Evolutionary conservation across 192 early-diverging fungal genomes (phyloP), one percentile per base, ranked within the genome.

Genomic region (Jimgerdemannia flammicorona): DNA sequence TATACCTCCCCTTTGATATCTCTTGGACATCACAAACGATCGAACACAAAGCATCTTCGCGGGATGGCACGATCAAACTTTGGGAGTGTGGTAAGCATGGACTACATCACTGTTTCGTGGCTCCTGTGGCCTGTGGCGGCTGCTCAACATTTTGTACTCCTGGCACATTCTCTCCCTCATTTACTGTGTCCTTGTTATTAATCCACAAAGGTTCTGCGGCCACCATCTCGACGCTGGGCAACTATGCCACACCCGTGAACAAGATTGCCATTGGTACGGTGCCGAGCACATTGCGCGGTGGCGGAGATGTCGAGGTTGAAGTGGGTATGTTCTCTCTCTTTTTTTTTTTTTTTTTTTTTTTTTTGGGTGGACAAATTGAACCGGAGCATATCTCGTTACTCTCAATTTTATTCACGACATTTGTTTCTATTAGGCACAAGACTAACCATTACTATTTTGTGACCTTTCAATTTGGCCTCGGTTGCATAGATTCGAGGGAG

Each of bases 61-160:
- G 80, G 59, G 88, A 90, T 72, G 88, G 88, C 17, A 82, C 86
- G 17, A 78, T 88, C 18, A 79, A 80, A 43, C 72, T 90, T 70
- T 90, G 88, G 88, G 84, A 89, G 69, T 87, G 88, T 77, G 85
- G 86, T 87, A 80, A 67, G 82, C 75, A 66, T 41, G 39, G 14
- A 59, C 49, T 29, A 29, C 29, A 29, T 29, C 29, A 29, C 29
- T 29, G 29, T 29, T 29, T 29, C 29, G 29, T 29, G 29, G 29
- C 29, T 29, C 29, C 29, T 29, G 29, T 29, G 29, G 29, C 29
- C 29, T 29, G 29, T 29, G 29, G 29, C 0, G 29, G 29, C 29
- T 29, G 29, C 29, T 29, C 29, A 29, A 29, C 29, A 29, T 29
- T 29, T 29, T 29, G 29, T 29, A 29, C 49, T 59, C 49, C 14